These are phyloP conservation scores for Taphrina deformans DNA, from an alignment of 1,139 yeast species.

Conservation along the genomic window DNA sequence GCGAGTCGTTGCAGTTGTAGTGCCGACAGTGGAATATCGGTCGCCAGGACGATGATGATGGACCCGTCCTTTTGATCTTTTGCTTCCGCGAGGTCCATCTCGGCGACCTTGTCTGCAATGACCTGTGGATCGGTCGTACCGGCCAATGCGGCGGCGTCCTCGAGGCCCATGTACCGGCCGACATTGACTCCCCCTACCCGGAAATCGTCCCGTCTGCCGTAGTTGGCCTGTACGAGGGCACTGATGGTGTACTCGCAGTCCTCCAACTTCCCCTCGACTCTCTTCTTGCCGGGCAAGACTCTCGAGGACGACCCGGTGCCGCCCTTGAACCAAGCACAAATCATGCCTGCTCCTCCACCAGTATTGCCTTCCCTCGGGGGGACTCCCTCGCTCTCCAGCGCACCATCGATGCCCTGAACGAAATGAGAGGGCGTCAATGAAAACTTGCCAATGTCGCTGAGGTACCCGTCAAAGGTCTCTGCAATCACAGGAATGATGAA, in stretches of 20 bases:
- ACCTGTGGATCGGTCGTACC: neutral
- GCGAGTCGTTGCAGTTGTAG: constrained; percentile 9
- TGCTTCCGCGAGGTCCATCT: neutral
- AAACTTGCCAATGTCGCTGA: constrained; percentile 4
- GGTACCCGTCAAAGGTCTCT: constrained; percentile 13
- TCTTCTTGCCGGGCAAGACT: constrained; percentile 2
- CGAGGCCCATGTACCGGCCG: constrained; percentile 9
- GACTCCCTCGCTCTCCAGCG: neutral
- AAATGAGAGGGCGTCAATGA: neutral
- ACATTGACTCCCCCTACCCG: constrained; percentile 16
- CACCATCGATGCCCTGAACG: constrained; percentile 8
- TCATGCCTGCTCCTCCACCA: constrained; percentile 14
- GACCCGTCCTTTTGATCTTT: constrained; percentile 13
- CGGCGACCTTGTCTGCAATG: neutral
- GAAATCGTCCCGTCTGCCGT: constrained; percentile 8
- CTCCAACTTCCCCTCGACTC: neutral
- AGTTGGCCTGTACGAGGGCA: constrained; percentile 15
- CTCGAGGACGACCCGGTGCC: constrained; percentile 12
- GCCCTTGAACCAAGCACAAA: constrained; percentile 11
- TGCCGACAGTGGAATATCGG: neutral
- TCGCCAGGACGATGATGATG: constrained; percentile 7
- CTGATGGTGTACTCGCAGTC: constrained; percentile 6
- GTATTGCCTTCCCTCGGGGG: constrained; percentile 11
- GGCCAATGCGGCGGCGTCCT: neutral
- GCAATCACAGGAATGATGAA: constrained; percentile 19